Conservation (phyloP, 192 early-diverging fungal species). For the Cladochytrium replicatum region DNA sequence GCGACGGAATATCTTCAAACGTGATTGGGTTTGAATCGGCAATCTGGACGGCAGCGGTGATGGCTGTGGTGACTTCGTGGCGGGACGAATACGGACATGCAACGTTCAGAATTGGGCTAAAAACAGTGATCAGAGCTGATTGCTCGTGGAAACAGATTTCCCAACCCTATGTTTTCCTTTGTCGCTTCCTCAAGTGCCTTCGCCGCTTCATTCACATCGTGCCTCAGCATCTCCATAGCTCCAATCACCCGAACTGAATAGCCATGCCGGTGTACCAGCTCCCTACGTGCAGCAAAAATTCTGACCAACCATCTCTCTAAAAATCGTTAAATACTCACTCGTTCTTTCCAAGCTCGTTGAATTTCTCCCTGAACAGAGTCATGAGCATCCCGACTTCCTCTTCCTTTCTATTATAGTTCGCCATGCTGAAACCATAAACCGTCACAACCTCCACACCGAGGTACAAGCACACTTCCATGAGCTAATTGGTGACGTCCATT, state of each 20-base stretch:
- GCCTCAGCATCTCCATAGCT: conserved; percentile 54
- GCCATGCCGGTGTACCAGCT: conserved; percentile 53
- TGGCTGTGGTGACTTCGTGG: conserved; percentile 77
- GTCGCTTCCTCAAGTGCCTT: conserved; percentile 45
- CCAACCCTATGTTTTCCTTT: conserved; percentile 41
- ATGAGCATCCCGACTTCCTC: conserved; percentile 82
- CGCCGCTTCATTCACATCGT: conserved; percentile 52
- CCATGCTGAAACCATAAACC: conserved; percentile 95
- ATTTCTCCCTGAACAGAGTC: conserved; percentile 65
- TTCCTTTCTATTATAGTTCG: conserved; percentile 81
- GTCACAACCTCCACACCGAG: conserved; percentile 80
- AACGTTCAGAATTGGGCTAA: conserved; percentile 77
- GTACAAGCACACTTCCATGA: conserved; percentile 76
- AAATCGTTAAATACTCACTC: conserved; percentile 35
- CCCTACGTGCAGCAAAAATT: conserved; percentile 36
- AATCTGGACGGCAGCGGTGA: conserved; percentile 12
- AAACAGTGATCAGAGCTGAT: no score
- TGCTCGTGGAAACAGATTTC: no score
- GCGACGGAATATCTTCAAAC: no score
- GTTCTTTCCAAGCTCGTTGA: conserved; percentile 62
- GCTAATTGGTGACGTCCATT: no score
- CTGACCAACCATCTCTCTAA: not conserved
- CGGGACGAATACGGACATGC: conserved; percentile 87
- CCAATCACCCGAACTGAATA: conserved; percentile 78
- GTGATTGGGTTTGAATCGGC: no score